Evolutionary conservation across 2,329 filamentous ascomycete species (phyloP), one percentile per base, ranked within the genome.

Genomic region (Pezicula carpinea): DNA sequence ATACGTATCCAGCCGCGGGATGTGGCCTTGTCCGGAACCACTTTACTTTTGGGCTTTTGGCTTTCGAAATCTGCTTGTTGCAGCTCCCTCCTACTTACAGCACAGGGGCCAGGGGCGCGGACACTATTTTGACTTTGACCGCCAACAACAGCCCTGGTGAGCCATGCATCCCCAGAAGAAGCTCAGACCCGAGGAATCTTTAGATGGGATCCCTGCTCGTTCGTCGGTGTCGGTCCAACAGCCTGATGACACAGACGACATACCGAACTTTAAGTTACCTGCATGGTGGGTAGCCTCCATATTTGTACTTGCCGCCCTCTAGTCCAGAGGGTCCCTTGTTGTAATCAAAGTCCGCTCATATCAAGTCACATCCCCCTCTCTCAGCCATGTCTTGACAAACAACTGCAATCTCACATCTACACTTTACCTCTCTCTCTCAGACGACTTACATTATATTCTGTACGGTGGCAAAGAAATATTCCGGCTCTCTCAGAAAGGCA

Each of bases 211-310:
- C 55, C 53, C 49, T 56, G 56, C 39, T 54, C 47, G 51, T 54
- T 56, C 54, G 54, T 56, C 54, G 53, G 51, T 55, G 21, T 15
- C 34, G 15, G 26, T 46, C 54, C 54, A 54, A 50, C 56, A 59
- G 51, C 56, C 53, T 58, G 48, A 63, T 63, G 59, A 62, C 60
- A 64, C 59, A 61, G 57, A 64, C 58, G 53, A 62, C 58, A 61
- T 62, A 58, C 58, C 58, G 55, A 58, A 59, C 52, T 55, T 54
- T 51, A 50, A 60, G 52, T 61, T 56, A 58, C 47, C 58, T 53
- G 53, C 57, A 59, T 58, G 56, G 32, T 33, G 23, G 44, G 59
- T 55, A 55, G 49, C 48, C 46, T 59, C 52, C 52, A 60, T 59
- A 57, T 57, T 58, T 60, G 57, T 56, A 50, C 52, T 53, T 55